These are phyloP conservation scores for Amauroascus niger DNA, from an alignment of 2,329 filamentous ascomycete species.

Conservation along the genomic window DNA sequence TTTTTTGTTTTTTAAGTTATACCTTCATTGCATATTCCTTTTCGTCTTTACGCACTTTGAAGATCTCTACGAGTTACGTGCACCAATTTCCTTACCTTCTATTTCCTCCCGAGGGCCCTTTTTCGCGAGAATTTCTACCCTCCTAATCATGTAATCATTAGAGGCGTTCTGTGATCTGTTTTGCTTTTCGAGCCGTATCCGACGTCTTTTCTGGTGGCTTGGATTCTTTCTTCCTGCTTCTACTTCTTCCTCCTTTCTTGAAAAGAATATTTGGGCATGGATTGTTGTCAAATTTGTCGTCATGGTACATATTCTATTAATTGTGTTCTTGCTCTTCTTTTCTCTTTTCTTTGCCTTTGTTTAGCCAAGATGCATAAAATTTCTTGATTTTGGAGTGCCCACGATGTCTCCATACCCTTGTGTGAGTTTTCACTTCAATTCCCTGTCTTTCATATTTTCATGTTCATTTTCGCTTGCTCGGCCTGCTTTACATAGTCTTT, in stretches of 20 bases:
- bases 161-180: constrained; percentile 7
- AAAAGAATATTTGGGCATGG: constrained; percentile 4
- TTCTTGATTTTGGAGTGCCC: not conserved
- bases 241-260: not conserved
- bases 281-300: not conserved
- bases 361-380: constrained; percentile 6
- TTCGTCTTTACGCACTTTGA: constrained; percentile 3
- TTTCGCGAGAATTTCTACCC: not conserved
- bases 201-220: not conserved
- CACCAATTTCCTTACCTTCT: constrained; percentile 6
- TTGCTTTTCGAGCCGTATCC: not conserved
- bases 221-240: not conserved
- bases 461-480: not conserved
- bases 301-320: constrained; percentile 5
- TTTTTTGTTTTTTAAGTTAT: constrained; percentile 12
- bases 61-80: constrained; percentile 11
- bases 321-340: too few relatives aligned
- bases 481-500: not conserved
- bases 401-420: not conserved
- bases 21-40: constrained; percentile 13
- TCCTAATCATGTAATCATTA: constrained; percentile 3
- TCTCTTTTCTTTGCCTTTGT: not conserved
- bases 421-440: not conserved
- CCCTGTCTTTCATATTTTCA: not conserved
- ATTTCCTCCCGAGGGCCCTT: not conserved